These are phyloP conservation scores for Herpetomonas samuelpessoai DNA, from an alignment of 208 protist genomes.

Conservation along the genomic window DNA sequence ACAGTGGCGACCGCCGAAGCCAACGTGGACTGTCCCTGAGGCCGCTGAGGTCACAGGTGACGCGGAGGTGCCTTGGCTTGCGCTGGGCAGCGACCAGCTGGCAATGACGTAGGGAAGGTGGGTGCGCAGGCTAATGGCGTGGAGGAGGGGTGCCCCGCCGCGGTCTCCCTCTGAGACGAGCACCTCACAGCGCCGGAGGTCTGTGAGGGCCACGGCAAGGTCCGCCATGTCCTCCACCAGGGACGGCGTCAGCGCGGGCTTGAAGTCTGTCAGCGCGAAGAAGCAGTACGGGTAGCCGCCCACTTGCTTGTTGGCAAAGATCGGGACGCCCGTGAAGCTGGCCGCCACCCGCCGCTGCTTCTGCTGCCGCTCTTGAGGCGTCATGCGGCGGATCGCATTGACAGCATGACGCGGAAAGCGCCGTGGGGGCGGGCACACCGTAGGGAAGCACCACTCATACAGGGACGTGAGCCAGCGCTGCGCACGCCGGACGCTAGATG, in stretches of 20 bases:
- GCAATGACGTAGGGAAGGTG: slow-evolving; percentile 31
- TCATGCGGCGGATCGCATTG: slow-evolving; percentile 12
- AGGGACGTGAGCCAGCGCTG: neutral
- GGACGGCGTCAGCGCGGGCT: slow-evolving; percentile 21
- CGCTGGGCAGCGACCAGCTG: slow-evolving; percentile 19
- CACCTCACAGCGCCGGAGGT: slow-evolving; percentile 21
- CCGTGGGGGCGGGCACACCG: slow-evolving; percentile 7
- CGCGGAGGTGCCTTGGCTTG: neutral
- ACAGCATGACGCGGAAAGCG: slow-evolving; percentile 9
- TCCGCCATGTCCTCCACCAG: slow-evolving; percentile 52
- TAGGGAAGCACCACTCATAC: neutral
- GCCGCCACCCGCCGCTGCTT: slow-evolving; percentile 14
- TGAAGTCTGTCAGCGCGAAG: slow-evolving; percentile 41
- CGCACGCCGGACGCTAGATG: neutral
- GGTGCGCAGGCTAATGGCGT: slow-evolving; percentile 26
- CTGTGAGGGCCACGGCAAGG: slow-evolving; percentile 18
- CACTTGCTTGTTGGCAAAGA: slow-evolving; percentile 16
- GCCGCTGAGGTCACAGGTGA: neutral
- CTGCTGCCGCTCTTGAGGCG: slow-evolving; percentile 10
- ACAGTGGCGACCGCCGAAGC: slow-evolving; percentile 27
- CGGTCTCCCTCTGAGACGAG: slow-evolving; percentile 41
- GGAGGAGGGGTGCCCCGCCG: slow-evolving; percentile 29
- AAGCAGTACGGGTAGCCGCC: slow-evolving; percentile 30
- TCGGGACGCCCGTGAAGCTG: slow-evolving; percentile 23
- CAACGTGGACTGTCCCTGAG: slow-evolving; percentile 18